Evolutionary conservation across 768 basidiomycete species (phyloP).

Genomic region (Lactarius quietus): DNA sequence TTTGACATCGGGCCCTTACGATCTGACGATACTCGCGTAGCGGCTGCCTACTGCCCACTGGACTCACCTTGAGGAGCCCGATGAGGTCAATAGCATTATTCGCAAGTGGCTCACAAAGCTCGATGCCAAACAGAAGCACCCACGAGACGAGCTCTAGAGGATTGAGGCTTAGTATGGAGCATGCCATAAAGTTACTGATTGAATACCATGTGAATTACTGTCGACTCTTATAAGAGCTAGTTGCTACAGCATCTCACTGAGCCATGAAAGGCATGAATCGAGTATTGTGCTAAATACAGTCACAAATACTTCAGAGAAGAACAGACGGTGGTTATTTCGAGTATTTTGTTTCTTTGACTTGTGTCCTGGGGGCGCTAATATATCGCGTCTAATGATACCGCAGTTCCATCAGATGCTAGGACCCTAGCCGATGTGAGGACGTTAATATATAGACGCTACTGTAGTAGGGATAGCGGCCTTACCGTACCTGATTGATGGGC

Average conservation of each 20-base stretch:
- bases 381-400: not conserved
- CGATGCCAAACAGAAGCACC: constrained; percentile 6
- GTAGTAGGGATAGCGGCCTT: not conserved
- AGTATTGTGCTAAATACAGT: not conserved
- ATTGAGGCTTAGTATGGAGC: not conserved
- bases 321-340: not conserved
- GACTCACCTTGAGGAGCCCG: constrained; percentile 60
- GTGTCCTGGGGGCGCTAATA: not conserved
- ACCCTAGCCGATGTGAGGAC: not conserved
- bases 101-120: constrained; percentile 47
- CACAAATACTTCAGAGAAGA: not conserved
- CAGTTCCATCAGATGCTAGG: not conserved
- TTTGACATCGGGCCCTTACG: not conserved
- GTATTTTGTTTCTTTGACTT: not conserved
- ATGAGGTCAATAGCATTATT: constrained; percentile 48
- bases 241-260: not conserved
- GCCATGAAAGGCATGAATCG: not conserved
- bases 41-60: constrained; percentile 58
- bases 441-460: not conserved
- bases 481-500: not conserved
- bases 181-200: not conserved
- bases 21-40: constrained; percentile 33
- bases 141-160: constrained; percentile 19
- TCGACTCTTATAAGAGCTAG: not conserved
- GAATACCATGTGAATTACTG: not conserved